phyloP scores from a whole-genome alignment of 495 filamentous ascomycete species.

The Lentithecium fluviatile region DNA sequence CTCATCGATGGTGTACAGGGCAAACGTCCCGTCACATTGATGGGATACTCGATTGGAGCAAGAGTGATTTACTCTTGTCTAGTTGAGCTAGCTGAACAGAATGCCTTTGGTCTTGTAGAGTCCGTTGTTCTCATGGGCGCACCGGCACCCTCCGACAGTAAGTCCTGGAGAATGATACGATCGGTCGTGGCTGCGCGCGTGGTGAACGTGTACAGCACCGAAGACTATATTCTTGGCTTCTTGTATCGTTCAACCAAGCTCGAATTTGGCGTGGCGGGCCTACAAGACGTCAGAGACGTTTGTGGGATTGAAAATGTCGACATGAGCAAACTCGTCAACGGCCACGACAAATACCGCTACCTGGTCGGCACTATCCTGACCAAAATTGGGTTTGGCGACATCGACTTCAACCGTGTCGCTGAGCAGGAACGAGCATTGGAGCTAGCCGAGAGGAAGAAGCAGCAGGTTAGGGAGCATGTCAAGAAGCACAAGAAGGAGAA shows the following conservation, averaged over 20 bases:
- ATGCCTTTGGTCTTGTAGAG: conserved; percentile 38
- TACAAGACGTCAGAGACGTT: conserved; percentile 55
- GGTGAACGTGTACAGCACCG: conserved; percentile 60
- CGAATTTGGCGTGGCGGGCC: conserved; percentile 57
- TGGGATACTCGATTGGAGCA: conserved; percentile 38
- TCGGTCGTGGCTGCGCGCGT: conserved; percentile 57
- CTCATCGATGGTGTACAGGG: conserved; percentile 36
- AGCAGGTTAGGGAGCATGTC: conserved; percentile 44
- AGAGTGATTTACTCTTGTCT: conserved; percentile 36
- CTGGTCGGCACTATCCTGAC: conserved; percentile 55
- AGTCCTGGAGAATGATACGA: conserved; percentile 55
- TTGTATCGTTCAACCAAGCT: conserved; percentile 55
- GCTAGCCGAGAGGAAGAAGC: conserved; percentile 45
- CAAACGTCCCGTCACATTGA: conserved; percentile 34
- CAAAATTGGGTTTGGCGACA: conserved; percentile 57
- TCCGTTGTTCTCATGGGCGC: conserved; percentile 35
- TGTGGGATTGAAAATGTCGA: conserved; percentile 59
- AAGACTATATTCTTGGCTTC: conserved; percentile 62
- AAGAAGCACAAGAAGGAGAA: conserved; percentile 29
- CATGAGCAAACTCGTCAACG: conserved; percentile 53
- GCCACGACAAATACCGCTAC: conserved; percentile 56
- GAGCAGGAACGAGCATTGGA: conserved; percentile 42
- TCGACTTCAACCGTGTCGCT: conserved; percentile 48
- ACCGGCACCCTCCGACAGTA: conserved; percentile 42
- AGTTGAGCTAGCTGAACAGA: conserved; percentile 33